phyloP scores from a whole-genome alignment of 257 asterid genomes.

The Agastache rugosa region DNA sequence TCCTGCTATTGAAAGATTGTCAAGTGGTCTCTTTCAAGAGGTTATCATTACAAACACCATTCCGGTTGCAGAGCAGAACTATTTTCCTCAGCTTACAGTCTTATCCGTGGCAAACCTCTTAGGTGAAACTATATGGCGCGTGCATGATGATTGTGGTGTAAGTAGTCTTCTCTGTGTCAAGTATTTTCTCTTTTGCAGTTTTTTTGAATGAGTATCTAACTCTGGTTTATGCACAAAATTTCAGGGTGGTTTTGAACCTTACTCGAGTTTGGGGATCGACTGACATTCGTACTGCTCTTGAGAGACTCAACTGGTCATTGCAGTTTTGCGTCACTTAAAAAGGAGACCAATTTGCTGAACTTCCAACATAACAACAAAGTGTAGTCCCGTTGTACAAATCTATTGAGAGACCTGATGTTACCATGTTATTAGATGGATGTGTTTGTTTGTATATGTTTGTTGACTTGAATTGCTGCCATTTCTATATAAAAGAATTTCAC shows the following conservation, averaged over 20 bases:
- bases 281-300: slow-evolving; percentile 37
- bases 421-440: neutral
- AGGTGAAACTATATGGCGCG: slow-evolving; percentile 95
- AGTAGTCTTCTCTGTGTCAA: slow-evolving; percentile 42
- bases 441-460: slow-evolving; percentile 27
- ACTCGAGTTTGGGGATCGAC: slow-evolving; percentile 84
- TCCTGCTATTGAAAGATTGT: slow-evolving; percentile 90
- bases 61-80: slow-evolving; percentile 83
- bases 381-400: slow-evolving; percentile 36
- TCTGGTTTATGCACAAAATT: slow-evolving; percentile 8
- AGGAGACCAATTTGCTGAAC: slow-evolving; percentile 17
- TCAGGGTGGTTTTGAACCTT: slow-evolving; percentile 86
- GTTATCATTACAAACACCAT: slow-evolving; percentile 92
- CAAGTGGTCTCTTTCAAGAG: slow-evolving; percentile 94
- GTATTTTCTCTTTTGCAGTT: neutral
- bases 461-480: neutral
- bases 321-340: slow-evolving; percentile 17
- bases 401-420: slow-evolving; percentile 24
- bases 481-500: slow-evolving; percentile 3
- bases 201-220: neutral
- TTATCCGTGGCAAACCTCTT: slow-evolving; percentile 89
- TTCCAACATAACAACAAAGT: slow-evolving; percentile 9
- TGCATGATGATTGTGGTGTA: slow-evolving; percentile 90
- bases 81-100: slow-evolving; percentile 90
- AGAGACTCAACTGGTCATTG: slow-evolving; percentile 25